Conservation (phyloP, 768 basidiomycete genomes). For the Suillus paluster region DNA sequence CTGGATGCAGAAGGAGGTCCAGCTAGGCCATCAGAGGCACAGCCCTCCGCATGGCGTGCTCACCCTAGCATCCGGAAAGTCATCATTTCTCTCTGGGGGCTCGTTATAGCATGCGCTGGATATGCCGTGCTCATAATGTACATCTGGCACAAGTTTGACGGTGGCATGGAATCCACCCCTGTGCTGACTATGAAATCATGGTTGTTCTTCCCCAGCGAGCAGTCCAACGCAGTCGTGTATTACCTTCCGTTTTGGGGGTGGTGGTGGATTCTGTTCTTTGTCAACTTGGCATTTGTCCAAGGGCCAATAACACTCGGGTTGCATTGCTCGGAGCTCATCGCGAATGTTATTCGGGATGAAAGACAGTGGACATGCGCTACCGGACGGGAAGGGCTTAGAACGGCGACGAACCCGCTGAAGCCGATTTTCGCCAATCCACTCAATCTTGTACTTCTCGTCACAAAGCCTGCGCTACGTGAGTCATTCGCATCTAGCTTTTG, state of each 20-base stretch:
- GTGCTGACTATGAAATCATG: constrained; percentile 25
- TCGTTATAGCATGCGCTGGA: constrained; percentile 21
- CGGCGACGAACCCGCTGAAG: constrained; percentile 25
- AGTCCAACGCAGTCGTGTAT: constrained; percentile 30
- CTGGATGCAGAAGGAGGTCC: constrained; percentile 14
- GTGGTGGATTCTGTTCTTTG: constrained; percentile 31
- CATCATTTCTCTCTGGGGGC: constrained; percentile 24
- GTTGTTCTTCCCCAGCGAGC: constrained; percentile 27
- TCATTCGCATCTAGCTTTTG: background rate
- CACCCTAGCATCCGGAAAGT: constrained; percentile 26
- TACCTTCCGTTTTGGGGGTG: constrained; percentile 17
- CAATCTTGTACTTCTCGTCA: constrained; percentile 18
- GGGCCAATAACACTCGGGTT: constrained; percentile 32
- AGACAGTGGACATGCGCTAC: constrained; percentile 28
- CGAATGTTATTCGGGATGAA: constrained; percentile 34
- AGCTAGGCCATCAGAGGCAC: constrained; percentile 15
- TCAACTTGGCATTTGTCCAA: constrained; percentile 31
- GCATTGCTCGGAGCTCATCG: constrained; percentile 32
- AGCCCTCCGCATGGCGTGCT: constrained; percentile 33
- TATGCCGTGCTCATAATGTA: constrained; percentile 25
- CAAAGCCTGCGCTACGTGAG: constrained; percentile 33
- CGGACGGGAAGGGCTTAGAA: constrained; percentile 16
- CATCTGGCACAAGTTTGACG: constrained; percentile 6
- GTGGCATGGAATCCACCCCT: constrained; percentile 22
- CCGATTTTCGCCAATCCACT: constrained; percentile 25